Percentiles rank a stretch among this genome's conserved stretches.
phyloP scores from a whole-genome alignment of 139 green algal genomes.

The Chlorella sorokiniana region DNA sequence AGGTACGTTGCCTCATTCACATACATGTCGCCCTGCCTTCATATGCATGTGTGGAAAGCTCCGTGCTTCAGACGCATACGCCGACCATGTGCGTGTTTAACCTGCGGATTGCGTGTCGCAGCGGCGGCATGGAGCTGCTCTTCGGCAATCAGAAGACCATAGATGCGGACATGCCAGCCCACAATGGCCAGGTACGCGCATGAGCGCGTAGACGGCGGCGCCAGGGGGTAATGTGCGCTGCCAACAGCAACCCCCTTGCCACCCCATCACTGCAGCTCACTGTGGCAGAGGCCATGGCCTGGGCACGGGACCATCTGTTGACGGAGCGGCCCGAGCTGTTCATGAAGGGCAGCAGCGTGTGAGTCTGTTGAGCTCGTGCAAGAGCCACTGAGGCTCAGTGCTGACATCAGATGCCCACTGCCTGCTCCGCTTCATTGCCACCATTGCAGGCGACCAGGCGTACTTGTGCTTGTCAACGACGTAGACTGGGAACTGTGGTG shows the following conservation, averaged over 20 bases:
- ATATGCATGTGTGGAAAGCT: neutral
- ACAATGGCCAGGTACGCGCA: conserved; percentile 7
- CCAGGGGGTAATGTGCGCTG: neutral
- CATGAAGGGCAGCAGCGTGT: conserved; percentile 85
- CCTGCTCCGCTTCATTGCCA: neutral
- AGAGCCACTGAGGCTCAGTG: neutral
- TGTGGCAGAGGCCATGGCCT: conserved; percentile 66
- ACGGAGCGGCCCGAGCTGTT: conserved; percentile 88
- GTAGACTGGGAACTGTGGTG: conserved; percentile 93
- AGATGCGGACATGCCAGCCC: conserved; percentile 57
- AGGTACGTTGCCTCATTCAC: neutral
- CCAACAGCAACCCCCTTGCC: neutral
- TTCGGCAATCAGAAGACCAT: conserved; percentile 76
- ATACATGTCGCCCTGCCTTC: no score
- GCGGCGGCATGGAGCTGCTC: conserved; percentile 83
- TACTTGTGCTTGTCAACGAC: conserved; percentile 95
- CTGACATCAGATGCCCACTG: neutral
- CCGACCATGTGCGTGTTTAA: neutral
- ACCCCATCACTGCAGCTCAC: conserved; percentile 49
- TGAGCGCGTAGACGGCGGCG: neutral
- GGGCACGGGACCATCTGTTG: conserved; percentile 75
- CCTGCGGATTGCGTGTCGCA: conserved; percentile 44
- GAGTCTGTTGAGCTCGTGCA: conserved; percentile 28
- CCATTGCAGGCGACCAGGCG: conserved; percentile 81
- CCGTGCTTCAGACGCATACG: no score